A percentile compares a stretch with the other conserved stretches of the same genome.
Evolutionary conservation across 345 rosid genomes (phyloP).

Genomic region (Hibiscus tridactylites): DNA sequence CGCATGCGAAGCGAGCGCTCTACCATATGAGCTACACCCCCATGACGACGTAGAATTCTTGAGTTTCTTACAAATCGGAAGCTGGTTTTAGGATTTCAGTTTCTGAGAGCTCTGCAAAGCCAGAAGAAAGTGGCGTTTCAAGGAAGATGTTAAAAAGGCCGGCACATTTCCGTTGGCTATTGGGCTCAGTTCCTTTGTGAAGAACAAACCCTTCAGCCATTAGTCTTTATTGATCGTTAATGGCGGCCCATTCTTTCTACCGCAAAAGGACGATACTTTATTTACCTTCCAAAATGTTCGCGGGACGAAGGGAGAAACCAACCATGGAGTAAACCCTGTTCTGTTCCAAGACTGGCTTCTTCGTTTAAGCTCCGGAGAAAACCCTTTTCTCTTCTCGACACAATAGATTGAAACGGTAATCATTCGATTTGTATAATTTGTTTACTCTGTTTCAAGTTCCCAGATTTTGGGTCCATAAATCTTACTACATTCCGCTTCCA

Average conservation of each 20-base stretch:
- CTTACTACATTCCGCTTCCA: neutral
- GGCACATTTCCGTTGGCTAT: neutral
- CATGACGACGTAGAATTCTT: neutral
- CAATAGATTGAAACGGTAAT: neutral
- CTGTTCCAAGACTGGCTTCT: neutral
- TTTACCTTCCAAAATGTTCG: neutral
- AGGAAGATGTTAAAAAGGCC: too few relatives aligned
- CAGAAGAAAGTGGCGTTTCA: too few relatives aligned
- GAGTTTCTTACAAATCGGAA: too few relatives aligned
- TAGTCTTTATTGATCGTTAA: neutral
- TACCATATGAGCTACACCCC: constrained; percentile 97
- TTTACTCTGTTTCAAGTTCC: neutral
- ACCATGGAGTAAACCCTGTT: too few relatives aligned
- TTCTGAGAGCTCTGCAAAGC: too few relatives aligned
- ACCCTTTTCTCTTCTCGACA: neutral
- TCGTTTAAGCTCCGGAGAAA: neutral
- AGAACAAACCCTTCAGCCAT: neutral
- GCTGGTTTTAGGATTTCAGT: too few relatives aligned
- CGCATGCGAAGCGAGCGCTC: constrained; percentile 99
- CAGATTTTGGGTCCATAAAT: neutral
- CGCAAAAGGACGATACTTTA: neutral
- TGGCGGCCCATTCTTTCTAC: neutral
- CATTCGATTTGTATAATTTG: neutral
- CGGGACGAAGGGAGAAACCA: neutral
- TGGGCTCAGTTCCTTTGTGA: neutral